Evolutionary conservation across 495 filamentous ascomycete genomes (phyloP).

Genomic region (Aspergillus campestris): DNA sequence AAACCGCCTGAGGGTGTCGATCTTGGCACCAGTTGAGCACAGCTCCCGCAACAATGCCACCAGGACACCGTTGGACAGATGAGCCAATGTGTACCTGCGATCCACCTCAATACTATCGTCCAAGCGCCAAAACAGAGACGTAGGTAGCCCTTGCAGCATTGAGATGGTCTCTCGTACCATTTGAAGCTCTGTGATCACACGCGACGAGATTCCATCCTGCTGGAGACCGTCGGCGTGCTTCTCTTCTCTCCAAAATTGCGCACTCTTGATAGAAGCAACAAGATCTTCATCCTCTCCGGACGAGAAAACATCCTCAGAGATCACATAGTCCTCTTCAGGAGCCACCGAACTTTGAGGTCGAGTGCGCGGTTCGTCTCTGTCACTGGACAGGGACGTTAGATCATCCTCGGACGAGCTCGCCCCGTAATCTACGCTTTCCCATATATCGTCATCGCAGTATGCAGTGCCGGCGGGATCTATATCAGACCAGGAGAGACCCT

Average conservation of each 20-base stretch:
- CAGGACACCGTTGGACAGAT: slow-evolving; percentile 31
- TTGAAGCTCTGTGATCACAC: slow-evolving; percentile 61
- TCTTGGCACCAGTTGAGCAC: slow-evolving; percentile 33
- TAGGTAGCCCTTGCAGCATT: slow-evolving; percentile 76
- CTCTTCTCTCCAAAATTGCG: slow-evolving; percentile 56
- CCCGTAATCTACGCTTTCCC: slow-evolving; percentile 68
- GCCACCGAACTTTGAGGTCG: slow-evolving; percentile 14
- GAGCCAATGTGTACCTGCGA: slow-evolving; percentile 28
- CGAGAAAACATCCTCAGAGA: slow-evolving; percentile 31
- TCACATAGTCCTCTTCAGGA: slow-evolving; percentile 26
- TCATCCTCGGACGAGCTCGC: slow-evolving; percentile 55
- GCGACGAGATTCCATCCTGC: slow-evolving; percentile 28
- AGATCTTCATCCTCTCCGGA: slow-evolving; percentile 27
- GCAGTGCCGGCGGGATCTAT: slow-evolving; percentile 66
- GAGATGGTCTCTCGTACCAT: slow-evolving; percentile 69
- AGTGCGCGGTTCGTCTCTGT: slow-evolving; percentile 15
- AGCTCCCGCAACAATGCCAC: slow-evolving; percentile 34
- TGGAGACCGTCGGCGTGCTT: slow-evolving; percentile 16
- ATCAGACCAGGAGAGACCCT: slow-evolving; percentile 61
- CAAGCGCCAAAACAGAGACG: slow-evolving; percentile 52
- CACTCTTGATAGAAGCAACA: slow-evolving; percentile 43
- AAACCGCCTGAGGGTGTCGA: slow-evolving; percentile 44
- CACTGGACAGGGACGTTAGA: slow-evolving; percentile 26
- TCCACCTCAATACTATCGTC: slow-evolving; percentile 33
- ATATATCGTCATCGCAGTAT: slow-evolving; percentile 60